phyloP scores from a whole-genome alignment of 148 eudicot genomes.

The Diospyros kaki region DNA sequence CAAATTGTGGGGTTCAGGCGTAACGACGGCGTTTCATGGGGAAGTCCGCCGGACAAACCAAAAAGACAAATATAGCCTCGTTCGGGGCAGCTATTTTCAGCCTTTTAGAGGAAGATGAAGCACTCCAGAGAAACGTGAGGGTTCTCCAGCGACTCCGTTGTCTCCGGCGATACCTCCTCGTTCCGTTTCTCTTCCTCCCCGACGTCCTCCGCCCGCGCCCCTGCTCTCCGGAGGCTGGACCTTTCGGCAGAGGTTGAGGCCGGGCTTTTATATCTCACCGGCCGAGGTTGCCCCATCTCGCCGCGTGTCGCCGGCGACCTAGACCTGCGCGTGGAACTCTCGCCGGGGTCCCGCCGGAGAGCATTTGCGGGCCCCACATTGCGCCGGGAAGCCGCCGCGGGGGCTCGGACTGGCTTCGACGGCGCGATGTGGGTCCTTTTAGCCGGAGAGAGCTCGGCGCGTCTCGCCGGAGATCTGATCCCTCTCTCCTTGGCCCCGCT shows the following conservation, averaged over 20 bases:
- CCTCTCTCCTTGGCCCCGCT: background rate
- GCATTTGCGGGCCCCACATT: constrained; percentile 17
- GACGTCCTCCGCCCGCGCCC: background rate
- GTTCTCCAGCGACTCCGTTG: constrained; percentile 35
- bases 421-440: constrained; percentile 5
- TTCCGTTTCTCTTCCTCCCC: background rate
- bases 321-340: constrained; percentile 18
- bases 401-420: constrained; percentile 14
- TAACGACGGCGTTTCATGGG: background rate
- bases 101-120: constrained; percentile 34
- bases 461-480: constrained; percentile 18
- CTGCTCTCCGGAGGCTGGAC: constrained; percentile 4
- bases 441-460: constrained; percentile 11
- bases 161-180: constrained; percentile 15
- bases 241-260: background rate
- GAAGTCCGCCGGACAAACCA: background rate
- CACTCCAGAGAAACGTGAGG: constrained; percentile 47
- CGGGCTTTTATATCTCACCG: constrained; percentile 13
- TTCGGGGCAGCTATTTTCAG: background rate
- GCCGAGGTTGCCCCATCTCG: constrained; percentile 1
- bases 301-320: constrained; percentile 23
- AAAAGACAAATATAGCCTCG: constrained; percentile 7
- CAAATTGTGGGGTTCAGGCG: too few relatives aligned
- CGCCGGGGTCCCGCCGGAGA: constrained; percentile 9
- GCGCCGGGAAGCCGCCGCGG: constrained; percentile 13